phyloP scores from a whole-genome alignment of 75 land plant genomes.

The Selaginella tamariscina region DNA sequence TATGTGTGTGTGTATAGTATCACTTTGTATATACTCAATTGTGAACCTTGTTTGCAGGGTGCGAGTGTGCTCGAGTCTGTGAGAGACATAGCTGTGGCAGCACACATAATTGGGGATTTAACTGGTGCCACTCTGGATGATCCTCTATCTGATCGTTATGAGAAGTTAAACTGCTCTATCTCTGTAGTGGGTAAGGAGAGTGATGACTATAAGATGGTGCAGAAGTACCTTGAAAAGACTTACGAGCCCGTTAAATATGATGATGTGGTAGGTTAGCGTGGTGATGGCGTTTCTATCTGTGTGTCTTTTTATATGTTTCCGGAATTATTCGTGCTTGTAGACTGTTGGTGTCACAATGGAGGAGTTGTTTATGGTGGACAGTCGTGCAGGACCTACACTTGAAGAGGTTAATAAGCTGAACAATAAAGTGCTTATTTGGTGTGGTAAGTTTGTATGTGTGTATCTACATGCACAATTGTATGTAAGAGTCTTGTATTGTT shows the following conservation, averaged over 20 bases:
- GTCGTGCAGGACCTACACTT: background rate
- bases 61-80: background rate
- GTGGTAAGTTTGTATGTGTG: constrained; percentile 37
- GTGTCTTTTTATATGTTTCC: background rate
- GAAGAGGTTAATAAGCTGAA: background rate
- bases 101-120: background rate
- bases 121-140: constrained; percentile 10
- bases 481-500: background rate
- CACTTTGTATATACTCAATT: background rate
- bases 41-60: background rate
- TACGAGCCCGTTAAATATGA: constrained; percentile 1
- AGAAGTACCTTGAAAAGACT: constrained; percentile 1
- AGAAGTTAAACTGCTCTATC: background rate
- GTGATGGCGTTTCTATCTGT: background rate
- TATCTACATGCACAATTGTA: background rate
- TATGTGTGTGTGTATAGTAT: no score
- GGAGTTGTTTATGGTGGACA: background rate
- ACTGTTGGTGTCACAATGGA: constrained; percentile 27
- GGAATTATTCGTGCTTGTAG: constrained; percentile 19
- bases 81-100: background rate
- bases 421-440: constrained; percentile 12
- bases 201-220: constrained; percentile 11
- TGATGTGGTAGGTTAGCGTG: background rate
- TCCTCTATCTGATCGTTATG: constrained; percentile 12
- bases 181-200: background rate